Percentiles rank a stretch among this genome's conserved stretches.
These are phyloP conservation scores for Aspergillus puulaauensis DNA, from an alignment of 2,329 filamentous ascomycete species.

Conservation along the genomic window DNA sequence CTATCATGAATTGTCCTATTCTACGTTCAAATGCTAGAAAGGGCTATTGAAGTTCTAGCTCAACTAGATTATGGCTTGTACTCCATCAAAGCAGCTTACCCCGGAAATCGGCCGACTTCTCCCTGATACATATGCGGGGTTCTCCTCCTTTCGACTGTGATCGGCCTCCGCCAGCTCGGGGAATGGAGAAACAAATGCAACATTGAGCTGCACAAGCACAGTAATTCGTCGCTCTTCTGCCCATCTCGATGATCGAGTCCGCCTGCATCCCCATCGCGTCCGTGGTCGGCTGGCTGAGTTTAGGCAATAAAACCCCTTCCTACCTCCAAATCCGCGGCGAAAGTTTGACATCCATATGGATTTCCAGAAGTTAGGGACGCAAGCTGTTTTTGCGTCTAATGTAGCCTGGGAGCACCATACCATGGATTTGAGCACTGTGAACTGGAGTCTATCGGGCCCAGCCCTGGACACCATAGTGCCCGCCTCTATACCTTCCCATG, in stretches of 20 bases:
- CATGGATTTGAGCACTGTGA: slow-evolving; percentile 39
- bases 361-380: slow-evolving; percentile 14
- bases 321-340: not conserved
- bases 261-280: too few species aligned
- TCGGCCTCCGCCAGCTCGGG: not conserved
- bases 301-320: too few species aligned
- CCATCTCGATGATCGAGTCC: too few species aligned
- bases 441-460: slow-evolving; percentile 48
- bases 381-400: slow-evolving; percentile 18
- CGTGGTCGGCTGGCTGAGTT: too few species aligned
- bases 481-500: slow-evolving; percentile 57
- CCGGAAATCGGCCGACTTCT: too few species aligned
- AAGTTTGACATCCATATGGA: slow-evolving; percentile 16
- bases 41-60: too few species aligned
- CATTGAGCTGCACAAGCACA: not conserved
- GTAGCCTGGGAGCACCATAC: slow-evolving; percentile 31
- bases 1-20: too few species aligned
- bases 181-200: not conserved
- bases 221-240: not conserved
- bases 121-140: too few species aligned
- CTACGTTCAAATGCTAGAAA: too few species aligned
- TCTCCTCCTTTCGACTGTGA: not conserved
- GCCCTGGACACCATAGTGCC: slow-evolving; percentile 53
- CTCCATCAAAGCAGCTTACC: too few species aligned
- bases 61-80: too few species aligned